A percentile compares a stretch with the other conserved stretches of the same genome.
Conservation (phyloP, 192 early-diverging fungal genomes). For the Thoreauomyces humboldtii region DNA sequence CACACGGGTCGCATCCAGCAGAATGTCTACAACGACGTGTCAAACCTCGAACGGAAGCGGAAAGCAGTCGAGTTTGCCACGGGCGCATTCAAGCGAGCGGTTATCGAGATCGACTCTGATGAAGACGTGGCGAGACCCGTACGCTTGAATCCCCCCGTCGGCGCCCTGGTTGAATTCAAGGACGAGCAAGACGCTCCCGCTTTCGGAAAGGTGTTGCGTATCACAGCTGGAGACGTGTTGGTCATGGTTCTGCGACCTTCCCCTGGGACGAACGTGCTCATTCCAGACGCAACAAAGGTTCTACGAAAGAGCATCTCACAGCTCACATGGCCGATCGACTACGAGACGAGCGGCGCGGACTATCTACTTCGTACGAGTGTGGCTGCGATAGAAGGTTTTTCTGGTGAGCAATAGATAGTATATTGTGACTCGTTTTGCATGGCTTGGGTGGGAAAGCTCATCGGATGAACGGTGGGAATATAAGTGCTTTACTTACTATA, state of each 20-base stretch:
- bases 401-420: too few relatives aligned
- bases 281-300: not conserved
- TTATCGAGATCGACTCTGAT: not conserved
- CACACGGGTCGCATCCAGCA: slow-evolving; percentile 10
- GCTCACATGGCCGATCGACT: not conserved
- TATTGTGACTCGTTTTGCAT: too few relatives aligned
- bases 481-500: too few relatives aligned
- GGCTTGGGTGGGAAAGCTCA: too few relatives aligned
- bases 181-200: not conserved
- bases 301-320: not conserved
- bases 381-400: not conserved
- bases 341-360: not conserved
- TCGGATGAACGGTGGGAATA: too few relatives aligned
- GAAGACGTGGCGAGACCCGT: not conserved
- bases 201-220: not conserved
- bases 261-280: not conserved
- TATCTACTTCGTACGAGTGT: not conserved
- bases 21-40: not conserved
- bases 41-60: not conserved
- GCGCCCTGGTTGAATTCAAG: not conserved
- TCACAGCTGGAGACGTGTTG: not conserved
- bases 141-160: not conserved
- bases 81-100: not conserved
- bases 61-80: slow-evolving; percentile 10
- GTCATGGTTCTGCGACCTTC: not conserved